phyloP scores from a whole-genome alignment of 345 rosid genomes.

The Ricinus communis region DNA sequence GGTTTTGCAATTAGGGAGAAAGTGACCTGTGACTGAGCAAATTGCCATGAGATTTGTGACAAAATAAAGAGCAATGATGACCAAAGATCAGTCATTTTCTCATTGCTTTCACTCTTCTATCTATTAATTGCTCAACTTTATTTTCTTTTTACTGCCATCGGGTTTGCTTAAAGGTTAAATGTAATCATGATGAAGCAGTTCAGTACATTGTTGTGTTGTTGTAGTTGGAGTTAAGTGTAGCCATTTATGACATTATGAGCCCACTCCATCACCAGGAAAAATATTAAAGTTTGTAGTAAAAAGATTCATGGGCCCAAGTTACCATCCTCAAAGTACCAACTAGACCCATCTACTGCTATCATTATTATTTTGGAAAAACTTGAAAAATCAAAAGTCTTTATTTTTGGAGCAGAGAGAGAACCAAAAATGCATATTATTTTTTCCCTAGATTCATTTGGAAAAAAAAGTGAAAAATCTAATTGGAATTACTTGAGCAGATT shows the following conservation, averaged over 20 bases:
- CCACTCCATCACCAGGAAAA: too few relatives aligned
- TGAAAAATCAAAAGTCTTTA: too few relatives aligned
- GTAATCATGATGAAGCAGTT: neutral
- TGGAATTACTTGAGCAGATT: too few relatives aligned
- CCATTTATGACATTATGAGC: neutral
- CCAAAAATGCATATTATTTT: too few relatives aligned
- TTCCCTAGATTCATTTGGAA: too few relatives aligned
- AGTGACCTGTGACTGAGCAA: neutral
- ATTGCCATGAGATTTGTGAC: conserved; percentile 1
- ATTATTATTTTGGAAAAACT: too few relatives aligned
- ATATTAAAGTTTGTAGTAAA: too few relatives aligned
- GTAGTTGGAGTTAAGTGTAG: neutral
- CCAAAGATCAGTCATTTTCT: neutral
- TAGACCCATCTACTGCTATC: too few relatives aligned
- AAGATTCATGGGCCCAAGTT: too few relatives aligned
- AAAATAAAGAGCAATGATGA: neutral
- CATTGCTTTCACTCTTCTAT: neutral
- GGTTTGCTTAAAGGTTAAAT: neutral
- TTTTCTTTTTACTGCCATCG: neutral
- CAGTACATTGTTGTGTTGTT: neutral
- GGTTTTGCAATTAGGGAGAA: neutral
- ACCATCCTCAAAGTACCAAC: too few relatives aligned
- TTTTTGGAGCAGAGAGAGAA: too few relatives aligned
- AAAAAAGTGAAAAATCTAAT: too few relatives aligned
- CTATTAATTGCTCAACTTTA: neutral